Evolutionary conservation across 2,329 filamentous ascomycete species (phyloP), one percentile per base, ranked within the genome.

Genomic region (Mariannaea sp.): DNA sequence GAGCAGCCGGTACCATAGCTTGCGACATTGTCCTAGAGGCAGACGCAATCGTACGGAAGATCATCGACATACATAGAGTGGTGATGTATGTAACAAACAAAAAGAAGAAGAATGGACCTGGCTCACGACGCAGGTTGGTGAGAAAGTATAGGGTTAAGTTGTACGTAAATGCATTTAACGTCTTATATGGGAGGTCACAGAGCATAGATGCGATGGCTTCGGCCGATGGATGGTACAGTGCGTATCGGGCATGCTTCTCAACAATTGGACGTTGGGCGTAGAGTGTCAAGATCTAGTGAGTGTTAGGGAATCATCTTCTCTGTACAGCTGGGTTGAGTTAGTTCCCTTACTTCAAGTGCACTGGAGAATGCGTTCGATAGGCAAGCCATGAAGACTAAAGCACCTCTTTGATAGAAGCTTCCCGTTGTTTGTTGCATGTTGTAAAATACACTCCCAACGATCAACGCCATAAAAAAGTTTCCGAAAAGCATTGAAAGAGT

Each of bases 381-480:
- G 29, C 80, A 70, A 7, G 77, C 76, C 49, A 82, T 73, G 65
- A 83, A 83, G 0, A 82, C 59, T 13, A 79, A 68, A 3, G 75
- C 73, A 3, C 77, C 78, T 27, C 76, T 74, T 5, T 75, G 68
- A 40, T 74, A 76, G 55, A 82, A 80, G 6, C 73, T 75, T 2
- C 64, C 66, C 0, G 78, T 77, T 9, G 71, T 73, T 14, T 72
- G 55, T 0, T 74, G 70, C 0, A 76, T 69, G 10, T 77, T 75
- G 57, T 71, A 83, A 62, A 80, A 83, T 33, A 83, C 72, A 17
- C 73, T 77, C 27, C 78, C 78, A 44, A 81, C 73, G 53, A 83
- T 80, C 7, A 83, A 66, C 13, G 75, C 75, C 68, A 80, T 73
- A 60, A 78, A 62, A 46, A 79, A 62, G 49, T 82, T 77, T 22